phyloP scores from a whole-genome alignment of 345 rosid species.

The Syzygium aromaticum region DNA sequence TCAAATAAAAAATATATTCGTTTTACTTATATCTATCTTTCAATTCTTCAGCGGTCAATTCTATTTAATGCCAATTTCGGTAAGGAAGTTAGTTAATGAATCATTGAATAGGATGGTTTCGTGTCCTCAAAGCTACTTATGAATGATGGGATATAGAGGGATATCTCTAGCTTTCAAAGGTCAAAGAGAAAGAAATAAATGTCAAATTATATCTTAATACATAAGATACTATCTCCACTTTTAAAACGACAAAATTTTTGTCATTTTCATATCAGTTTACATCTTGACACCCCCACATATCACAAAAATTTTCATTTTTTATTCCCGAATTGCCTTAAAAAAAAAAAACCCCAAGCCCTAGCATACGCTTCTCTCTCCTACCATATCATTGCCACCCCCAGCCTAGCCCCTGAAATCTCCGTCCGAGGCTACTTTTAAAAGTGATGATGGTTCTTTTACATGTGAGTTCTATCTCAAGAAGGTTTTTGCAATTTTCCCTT shows the following conservation, averaged over 20 bases:
- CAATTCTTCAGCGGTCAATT: neutral
- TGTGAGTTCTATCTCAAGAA: neutral
- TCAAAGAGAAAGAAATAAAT: neutral
- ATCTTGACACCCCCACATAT: neutral
- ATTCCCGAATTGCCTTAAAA: neutral
- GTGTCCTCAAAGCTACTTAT: neutral
- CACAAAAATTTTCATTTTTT: no score
- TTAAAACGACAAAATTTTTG: neutral
- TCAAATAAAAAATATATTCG: no score
- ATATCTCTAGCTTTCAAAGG: neutral
- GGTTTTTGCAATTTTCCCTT: neutral
- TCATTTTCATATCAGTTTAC: neutral
- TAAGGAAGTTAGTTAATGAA: neutral
- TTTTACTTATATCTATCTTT: neutral
- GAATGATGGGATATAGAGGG: neutral
- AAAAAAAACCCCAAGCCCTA: neutral
- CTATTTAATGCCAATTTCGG: neutral
- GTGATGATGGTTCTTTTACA: neutral
- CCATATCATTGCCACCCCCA: no score
- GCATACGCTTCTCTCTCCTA: no score
- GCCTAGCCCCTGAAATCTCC: no score
- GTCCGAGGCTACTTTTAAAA: no score
- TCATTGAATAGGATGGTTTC: neutral
- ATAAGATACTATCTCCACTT: neutral
- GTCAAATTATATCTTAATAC: neutral